These are phyloP conservation scores for Lunasporangiospora selenospora DNA, from an alignment of 192 early-diverging fungal species.

Conservation along the genomic window DNA sequence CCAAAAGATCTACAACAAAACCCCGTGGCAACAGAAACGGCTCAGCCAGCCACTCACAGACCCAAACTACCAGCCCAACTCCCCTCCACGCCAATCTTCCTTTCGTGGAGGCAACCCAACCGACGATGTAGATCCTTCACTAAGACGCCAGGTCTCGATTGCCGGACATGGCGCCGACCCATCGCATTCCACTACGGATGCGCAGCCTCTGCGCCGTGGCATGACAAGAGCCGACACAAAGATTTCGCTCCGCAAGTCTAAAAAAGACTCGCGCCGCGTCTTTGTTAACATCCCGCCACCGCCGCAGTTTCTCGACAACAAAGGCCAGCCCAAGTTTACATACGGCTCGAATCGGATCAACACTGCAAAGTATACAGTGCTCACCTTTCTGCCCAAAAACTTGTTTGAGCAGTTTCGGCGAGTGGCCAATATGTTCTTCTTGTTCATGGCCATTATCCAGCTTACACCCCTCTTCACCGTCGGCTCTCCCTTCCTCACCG, in stretches of 20 bases:
- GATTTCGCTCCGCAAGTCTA: slow-evolving; percentile 54
- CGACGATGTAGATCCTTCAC: no score
- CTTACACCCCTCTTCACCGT: slow-evolving; percentile 82
- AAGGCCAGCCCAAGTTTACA: slow-evolving; percentile 56
- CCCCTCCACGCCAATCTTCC: neutral
- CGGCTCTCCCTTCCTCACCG: slow-evolving; percentile 78
- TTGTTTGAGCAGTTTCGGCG: slow-evolving; percentile 91
- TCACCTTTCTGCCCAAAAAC: slow-evolving; percentile 90
- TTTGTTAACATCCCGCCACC: slow-evolving; percentile 73
- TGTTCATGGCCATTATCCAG: slow-evolving; percentile 82
- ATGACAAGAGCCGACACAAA: slow-evolving; percentile 50
- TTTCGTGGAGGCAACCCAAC: no score
- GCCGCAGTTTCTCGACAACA: slow-evolving; percentile 53
- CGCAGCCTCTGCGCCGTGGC: slow-evolving; percentile 6
- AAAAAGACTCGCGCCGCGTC: slow-evolving; percentile 57
- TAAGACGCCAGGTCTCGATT: slow-evolving; percentile 40
- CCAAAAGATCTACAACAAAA: slow-evolving; percentile 30
- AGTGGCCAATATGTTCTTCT: slow-evolving; percentile 89
- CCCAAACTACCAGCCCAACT: slow-evolving; percentile 22
- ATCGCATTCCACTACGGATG: neutral
- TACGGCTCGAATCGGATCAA: slow-evolving; percentile 82
- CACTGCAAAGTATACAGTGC: slow-evolving; percentile 92
- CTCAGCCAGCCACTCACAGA: slow-evolving; percentile 32
- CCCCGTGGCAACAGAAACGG: slow-evolving; percentile 37
- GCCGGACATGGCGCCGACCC: slow-evolving; percentile 1